Evolutionary conservation across 495 filamentous ascomycete genomes (phyloP).

Genomic region (Daldinia grandis): DNA sequence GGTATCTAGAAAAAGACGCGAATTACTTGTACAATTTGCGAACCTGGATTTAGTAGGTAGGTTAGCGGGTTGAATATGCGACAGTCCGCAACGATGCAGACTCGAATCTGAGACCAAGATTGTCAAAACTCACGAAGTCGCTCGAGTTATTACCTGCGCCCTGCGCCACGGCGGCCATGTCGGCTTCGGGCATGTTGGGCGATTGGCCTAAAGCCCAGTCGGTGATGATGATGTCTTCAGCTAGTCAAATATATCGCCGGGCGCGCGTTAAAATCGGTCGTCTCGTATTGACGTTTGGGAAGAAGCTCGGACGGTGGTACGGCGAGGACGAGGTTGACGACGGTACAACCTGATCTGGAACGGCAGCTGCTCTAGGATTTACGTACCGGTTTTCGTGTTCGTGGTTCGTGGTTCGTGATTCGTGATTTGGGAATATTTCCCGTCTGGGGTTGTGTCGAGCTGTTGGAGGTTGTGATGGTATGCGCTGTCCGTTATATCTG

Average conservation of each 20-base stretch:
- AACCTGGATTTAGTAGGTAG: slow-evolving; percentile 66
- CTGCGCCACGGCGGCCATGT: slow-evolving; percentile 50
- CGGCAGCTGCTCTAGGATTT: slow-evolving; percentile 32
- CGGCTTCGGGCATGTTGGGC: slow-evolving; percentile 54
- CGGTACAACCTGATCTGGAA: slow-evolving; percentile 33
- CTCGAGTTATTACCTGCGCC: slow-evolving; percentile 58
- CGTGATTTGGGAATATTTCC: slow-evolving; percentile 30
- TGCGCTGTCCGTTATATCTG: slow-evolving; percentile 38
- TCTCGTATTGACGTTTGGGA: slow-evolving; percentile 11
- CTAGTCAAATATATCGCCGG: slow-evolving; percentile 20
- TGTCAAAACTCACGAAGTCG: slow-evolving; percentile 56
- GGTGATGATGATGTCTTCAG: slow-evolving; percentile 1
- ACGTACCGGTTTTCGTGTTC: slow-evolving; percentile 36
- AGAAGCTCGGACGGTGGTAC: slow-evolving; percentile 26
- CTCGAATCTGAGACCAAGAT: slow-evolving; percentile 15
- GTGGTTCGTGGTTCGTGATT: slow-evolving; percentile 18
- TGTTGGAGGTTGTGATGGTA: slow-evolving; percentile 27
- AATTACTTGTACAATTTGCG: slow-evolving; percentile 96
- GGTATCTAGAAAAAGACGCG: slow-evolving; percentile 6
- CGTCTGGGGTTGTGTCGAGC: slow-evolving; percentile 29
- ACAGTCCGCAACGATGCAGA: slow-evolving; percentile 29
- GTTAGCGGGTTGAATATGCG: slow-evolving; percentile 32
- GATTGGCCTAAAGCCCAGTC: slow-evolving; percentile 30
- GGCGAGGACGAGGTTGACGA: slow-evolving; percentile 16
- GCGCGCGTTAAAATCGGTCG: slow-evolving; percentile 32